These are phyloP conservation scores for Puccinia novopanici DNA, from an alignment of 1,284 basidiomycete species.

Conservation along the genomic window DNA sequence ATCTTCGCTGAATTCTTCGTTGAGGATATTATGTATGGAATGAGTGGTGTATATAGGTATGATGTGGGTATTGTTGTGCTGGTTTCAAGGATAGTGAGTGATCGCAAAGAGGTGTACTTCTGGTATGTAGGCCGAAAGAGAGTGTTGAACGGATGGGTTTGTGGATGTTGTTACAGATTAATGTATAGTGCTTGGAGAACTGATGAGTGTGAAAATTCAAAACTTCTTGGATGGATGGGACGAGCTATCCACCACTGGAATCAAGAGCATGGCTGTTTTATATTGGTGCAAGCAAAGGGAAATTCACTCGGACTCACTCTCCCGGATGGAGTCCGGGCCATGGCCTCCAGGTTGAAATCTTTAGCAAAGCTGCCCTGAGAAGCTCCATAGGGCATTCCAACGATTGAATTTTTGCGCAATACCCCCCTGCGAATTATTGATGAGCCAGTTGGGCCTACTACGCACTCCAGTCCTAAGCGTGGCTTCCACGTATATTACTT, in stretches of 20 bases:
- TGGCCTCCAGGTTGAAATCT: too few species aligned
- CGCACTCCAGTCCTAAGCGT: background rate
- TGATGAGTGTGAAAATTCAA: background rate
- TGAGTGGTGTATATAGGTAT: background rate
- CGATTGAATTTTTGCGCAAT: too few species aligned
- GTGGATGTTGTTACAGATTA: background rate
- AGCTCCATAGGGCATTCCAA: too few species aligned
- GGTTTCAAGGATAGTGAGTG: background rate
- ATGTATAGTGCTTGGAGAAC: background rate
- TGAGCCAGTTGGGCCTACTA: background rate
- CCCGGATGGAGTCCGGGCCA: too few species aligned
- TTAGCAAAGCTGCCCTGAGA: too few species aligned
- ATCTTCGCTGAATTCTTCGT: too few species aligned
- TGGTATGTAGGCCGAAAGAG: background rate
- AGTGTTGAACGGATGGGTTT: background rate
- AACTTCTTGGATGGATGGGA: background rate
- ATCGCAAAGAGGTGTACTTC: background rate
- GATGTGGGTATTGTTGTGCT: background rate
- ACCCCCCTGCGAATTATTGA: too few species aligned
- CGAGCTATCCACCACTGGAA: too few species aligned
- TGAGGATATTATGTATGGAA: too few species aligned
- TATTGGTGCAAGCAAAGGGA: too few species aligned
- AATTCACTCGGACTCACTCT: background rate
- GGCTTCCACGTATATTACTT: too few species aligned
- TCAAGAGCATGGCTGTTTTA: background rate